Base-by-base conservation (phyloP, 2,329 filamentous ascomycete species). In the Botrytis aclada region DNA sequence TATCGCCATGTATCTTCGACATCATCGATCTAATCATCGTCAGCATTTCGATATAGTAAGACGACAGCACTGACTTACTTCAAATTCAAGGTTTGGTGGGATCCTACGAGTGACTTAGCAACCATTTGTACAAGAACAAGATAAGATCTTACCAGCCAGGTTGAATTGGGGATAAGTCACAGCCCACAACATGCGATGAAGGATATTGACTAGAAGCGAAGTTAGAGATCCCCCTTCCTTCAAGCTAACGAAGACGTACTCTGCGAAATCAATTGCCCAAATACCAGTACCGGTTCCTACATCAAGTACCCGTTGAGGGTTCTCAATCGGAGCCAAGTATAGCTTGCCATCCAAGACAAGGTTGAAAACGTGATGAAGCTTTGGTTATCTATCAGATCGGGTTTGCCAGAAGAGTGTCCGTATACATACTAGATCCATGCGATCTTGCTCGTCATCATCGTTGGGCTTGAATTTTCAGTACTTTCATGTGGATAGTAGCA, bases 1-100 rank as follows among this genome's bases (percentile, higher is more conserved):
- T 78, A 73, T 54, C 77, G 77, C 74, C 79, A 78, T 73, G 77
- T 79, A 51, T 81, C 78, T 70, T 79, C 77, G 12, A 79, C 78
- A 61, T 81, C 78, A 63, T 82, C 81, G 60, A 82, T 77, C 69
- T 70, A 54, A 16, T 16, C 16, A 25, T 69, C 18, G 10, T 69
- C n/a, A 56, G 34, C 25, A 25, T 14, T 39, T 22, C 22, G 4
- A 69, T 69, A 8, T n/a, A 14, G 16, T 18, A 41, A 32, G 9
- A 1, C 2, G 1, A 56, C 4, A 43, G 12, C 18, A 37, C 20
- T 14, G 25, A 16, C 47, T 12, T 39, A 81, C 74, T 74, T 82
- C 80, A 32, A 79, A 79, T 63, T 76, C 74, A 37, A 79, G 73
- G 54, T 79, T 79, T 3, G 77, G 76, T 45, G 78, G 78, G 10